Conservation (phyloP, 2,329 filamentous ascomycete genomes). For the Fusarium sp. region DNA sequence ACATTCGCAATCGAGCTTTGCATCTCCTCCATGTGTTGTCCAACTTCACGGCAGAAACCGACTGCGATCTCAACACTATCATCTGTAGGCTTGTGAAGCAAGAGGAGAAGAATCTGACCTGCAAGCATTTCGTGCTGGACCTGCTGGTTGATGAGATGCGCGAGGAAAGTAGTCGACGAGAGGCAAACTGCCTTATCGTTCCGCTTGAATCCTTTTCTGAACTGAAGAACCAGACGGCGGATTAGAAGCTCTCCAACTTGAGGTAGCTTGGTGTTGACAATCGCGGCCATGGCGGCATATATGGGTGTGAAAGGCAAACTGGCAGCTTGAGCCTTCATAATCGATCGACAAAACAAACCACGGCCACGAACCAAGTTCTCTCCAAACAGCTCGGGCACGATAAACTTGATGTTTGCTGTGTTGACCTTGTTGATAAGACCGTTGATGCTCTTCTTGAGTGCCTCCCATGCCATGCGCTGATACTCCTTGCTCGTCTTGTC, state of each 20-base stretch:
- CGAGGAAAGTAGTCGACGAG: slow-evolving; percentile 92
- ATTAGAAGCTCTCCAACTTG: slow-evolving; percentile 92
- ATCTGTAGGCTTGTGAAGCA: slow-evolving; percentile 94
- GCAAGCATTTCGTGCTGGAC: slow-evolving; percentile 94
- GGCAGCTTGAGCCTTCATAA: slow-evolving; percentile 98
- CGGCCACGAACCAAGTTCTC: slow-evolving; percentile 94
- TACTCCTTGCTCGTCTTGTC: slow-evolving; percentile 97
- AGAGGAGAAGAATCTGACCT: slow-evolving; percentile 89
- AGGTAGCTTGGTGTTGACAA: slow-evolving; percentile 97
- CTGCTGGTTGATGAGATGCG: slow-evolving; percentile 95
- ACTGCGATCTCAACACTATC: slow-evolving; percentile 98
- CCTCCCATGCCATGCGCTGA: slow-evolving; percentile 99
- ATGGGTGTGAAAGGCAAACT: slow-evolving; percentile 96
- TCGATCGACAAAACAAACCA: slow-evolving; percentile 92
- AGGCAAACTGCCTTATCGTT: slow-evolving; percentile 98
- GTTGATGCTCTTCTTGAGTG: slow-evolving; percentile 98
- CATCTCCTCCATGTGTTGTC: slow-evolving; percentile 96
- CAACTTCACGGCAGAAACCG: slow-evolving; percentile 90
- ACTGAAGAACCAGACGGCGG: slow-evolving; percentile 87
- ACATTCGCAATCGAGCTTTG: slow-evolving; percentile 85
- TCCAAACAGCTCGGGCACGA: slow-evolving; percentile 93
- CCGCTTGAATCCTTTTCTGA: slow-evolving; percentile 93
- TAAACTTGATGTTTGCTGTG: slow-evolving; percentile 96
- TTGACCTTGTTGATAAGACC: slow-evolving; percentile 99
- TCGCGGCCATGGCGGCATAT: slow-evolving; percentile 93